Evolutionary conservation across 192 early-diverging fungal species (phyloP).

Genomic region (Pilobolus umbonatus): DNA sequence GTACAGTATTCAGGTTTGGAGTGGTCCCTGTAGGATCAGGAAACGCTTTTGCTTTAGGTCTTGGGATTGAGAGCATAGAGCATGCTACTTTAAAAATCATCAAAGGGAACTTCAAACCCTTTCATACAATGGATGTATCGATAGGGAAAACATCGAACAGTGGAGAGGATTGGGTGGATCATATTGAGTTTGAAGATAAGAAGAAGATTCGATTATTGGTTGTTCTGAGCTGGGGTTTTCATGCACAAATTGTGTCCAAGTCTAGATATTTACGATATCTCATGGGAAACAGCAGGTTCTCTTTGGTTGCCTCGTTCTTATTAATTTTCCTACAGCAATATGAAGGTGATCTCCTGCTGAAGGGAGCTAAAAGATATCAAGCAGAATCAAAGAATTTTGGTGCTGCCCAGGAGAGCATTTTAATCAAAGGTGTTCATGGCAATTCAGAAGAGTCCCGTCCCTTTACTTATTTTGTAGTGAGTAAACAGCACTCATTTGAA

Average conservation of each 20-base stretch:
- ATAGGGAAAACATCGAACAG: slow-evolving; percentile 13
- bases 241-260: slow-evolving; percentile 48
- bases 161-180: slow-evolving; percentile 20
- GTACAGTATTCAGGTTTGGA: slow-evolving; percentile 22
- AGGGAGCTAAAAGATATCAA: slow-evolving; percentile 26
- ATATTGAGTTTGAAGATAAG: slow-evolving; percentile 13
- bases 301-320: slow-evolving; percentile 38
- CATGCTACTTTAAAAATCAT: slow-evolving; percentile 38
- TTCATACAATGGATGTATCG: slow-evolving; percentile 33
- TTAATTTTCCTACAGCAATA: slow-evolving; percentile 38
- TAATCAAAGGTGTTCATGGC: slow-evolving; percentile 7
- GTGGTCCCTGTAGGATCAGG: slow-evolving; percentile 44
- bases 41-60: slow-evolving; percentile 42
- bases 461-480: slow-evolving; percentile 44
- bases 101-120: slow-evolving; percentile 20
- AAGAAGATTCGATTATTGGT: slow-evolving; percentile 25
- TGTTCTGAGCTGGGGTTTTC: slow-evolving; percentile 48
- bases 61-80: slow-evolving; percentile 29
- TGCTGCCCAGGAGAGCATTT: neutral
- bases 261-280: slow-evolving; percentile 36
- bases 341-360: slow-evolving; percentile 29
- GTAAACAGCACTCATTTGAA: slow-evolving; percentile 43
- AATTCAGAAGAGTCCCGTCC: neutral
- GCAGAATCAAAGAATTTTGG: slow-evolving; percentile 1
- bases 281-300: slow-evolving; percentile 46